Conservation (phyloP, 495 filamentous ascomycete genomes). For the Chaetomium fimeti region DNA sequence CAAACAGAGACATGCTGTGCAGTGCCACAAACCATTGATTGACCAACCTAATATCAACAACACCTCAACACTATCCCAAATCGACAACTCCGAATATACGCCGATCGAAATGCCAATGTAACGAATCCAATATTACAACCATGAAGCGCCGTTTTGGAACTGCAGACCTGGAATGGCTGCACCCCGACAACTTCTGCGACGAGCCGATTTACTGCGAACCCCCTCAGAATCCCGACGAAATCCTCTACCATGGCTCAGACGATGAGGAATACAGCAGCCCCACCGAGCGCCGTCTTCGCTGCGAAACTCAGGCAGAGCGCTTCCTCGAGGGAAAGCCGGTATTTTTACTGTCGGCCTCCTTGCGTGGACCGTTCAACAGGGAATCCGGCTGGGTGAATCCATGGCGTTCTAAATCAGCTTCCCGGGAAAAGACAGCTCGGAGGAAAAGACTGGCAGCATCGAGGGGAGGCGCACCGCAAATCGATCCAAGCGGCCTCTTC, state of each 20-base stretch:
- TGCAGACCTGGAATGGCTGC: conserved; percentile 23
- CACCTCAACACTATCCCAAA: not conserved
- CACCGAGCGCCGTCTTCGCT: conserved; percentile 53
- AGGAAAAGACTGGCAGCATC: conserved; percentile 8
- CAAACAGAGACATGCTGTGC: not conserved
- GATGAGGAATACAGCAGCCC: conserved; percentile 51
- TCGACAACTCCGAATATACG: not conserved
- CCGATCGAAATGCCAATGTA: conserved; percentile 11
- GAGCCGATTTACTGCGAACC: conserved; percentile 48
- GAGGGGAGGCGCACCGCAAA: not conserved
- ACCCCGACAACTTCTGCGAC: conserved; percentile 25
- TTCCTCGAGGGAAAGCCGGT: conserved; percentile 59
- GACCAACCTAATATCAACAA: not conserved
- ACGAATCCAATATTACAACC: not conserved
- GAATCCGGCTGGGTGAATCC: conserved; percentile 62
- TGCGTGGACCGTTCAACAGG: conserved; percentile 62
- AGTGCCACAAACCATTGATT: not conserved
- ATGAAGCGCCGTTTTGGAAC: conserved; percentile 15
- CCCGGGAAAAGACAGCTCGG: not conserved
- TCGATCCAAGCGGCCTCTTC: conserved; percentile 14
- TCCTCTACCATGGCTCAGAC: conserved; percentile 57
- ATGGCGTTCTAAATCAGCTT: conserved; percentile 44
- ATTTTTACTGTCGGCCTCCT: conserved; percentile 59
- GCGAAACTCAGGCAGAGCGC: conserved; percentile 57
- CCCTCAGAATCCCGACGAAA: conserved; percentile 38